phyloP scores from a whole-genome alignment of 192 early-diverging fungal genomes.

The Allomyces macrogynus region DNA sequence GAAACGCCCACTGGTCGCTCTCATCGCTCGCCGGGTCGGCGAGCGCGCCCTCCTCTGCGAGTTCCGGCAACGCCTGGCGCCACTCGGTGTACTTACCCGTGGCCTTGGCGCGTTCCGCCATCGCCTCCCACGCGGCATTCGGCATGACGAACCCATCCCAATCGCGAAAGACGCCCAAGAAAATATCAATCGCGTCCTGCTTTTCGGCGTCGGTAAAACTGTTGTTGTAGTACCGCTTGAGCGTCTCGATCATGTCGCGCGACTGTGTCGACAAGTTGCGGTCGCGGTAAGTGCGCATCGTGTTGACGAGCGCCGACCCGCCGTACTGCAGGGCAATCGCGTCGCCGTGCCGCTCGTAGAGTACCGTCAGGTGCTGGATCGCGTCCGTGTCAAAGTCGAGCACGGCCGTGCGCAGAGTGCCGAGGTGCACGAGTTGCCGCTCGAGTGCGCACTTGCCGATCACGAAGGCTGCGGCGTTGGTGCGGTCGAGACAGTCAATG shows the following conservation, averaged over 20 bases:
- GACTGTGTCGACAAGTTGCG: slow-evolving; percentile 88
- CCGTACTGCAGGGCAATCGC: slow-evolving; percentile 91
- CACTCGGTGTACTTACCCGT: too few species aligned
- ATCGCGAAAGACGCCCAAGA: slow-evolving; percentile 50
- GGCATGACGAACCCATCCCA: background rate
- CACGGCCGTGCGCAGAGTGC: slow-evolving; percentile 50
- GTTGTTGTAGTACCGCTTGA: slow-evolving; percentile 81
- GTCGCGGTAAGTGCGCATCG: slow-evolving; percentile 91
- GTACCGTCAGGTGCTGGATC: slow-evolving; percentile 75
- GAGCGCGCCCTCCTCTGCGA: too few species aligned
- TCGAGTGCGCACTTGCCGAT: slow-evolving; percentile 86
- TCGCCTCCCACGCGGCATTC: too few species aligned
- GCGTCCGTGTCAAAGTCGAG: slow-evolving; percentile 87
- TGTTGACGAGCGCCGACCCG: slow-evolving; percentile 93
- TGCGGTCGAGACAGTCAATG: slow-evolving; percentile 94
- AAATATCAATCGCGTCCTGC: slow-evolving; percentile 84
- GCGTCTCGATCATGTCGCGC: slow-evolving; percentile 85
- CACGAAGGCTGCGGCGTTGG: slow-evolving; percentile 90
- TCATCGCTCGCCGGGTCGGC: too few species aligned
- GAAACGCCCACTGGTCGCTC: too few species aligned
- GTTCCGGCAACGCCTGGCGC: too few species aligned
- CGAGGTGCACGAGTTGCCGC: slow-evolving; percentile 66
- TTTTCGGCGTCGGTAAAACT: slow-evolving; percentile 91
- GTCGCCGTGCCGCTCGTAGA: slow-evolving; percentile 96
- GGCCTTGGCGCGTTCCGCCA: too few species aligned